These are phyloP conservation scores for Ustanciosporium gigantosporum DNA, from an alignment of 1,284 basidiomycete species.

Conservation along the genomic window DNA sequence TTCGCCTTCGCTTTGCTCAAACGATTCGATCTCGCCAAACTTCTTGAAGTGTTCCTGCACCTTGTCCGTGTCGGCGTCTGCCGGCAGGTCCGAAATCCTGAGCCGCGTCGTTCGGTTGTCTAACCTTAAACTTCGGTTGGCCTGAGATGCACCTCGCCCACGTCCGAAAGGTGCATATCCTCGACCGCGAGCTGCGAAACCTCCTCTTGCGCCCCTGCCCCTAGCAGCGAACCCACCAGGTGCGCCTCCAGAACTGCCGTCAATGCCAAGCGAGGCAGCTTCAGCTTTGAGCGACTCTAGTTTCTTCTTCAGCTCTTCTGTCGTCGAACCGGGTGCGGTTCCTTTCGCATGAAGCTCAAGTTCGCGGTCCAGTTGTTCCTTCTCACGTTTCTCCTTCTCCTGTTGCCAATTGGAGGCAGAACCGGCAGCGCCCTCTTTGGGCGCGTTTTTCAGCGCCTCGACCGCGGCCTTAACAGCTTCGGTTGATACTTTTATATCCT, in stretches of 20 bases:
- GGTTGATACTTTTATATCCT: constrained; percentile 72
- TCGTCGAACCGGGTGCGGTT: constrained; percentile 65
- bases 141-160: constrained; percentile 65
- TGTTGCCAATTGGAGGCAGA: constrained; percentile 64
- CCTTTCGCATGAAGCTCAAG: constrained; percentile 61
- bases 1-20: constrained; percentile 17
- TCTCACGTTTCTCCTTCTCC: constrained; percentile 72
- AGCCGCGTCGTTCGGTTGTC: constrained; percentile 87
- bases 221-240: constrained; percentile 57
- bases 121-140: constrained; percentile 71
- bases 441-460: constrained; percentile 58
- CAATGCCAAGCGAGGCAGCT: constrained; percentile 80
- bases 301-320: constrained; percentile 76
- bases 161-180: constrained; percentile 74
- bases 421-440: constrained; percentile 22
- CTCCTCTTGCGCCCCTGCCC: constrained; percentile 59
- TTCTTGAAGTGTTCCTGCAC: constrained; percentile 74
- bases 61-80: constrained; percentile 65
- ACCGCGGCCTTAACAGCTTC: constrained; percentile 60
- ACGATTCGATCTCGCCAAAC: constrained; percentile 45
- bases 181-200: constrained; percentile 66
- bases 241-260: constrained; percentile 59
- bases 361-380: constrained; percentile 73
- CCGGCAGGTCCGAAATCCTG: constrained; percentile 70
- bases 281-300: constrained; percentile 80